A percentile compares a stretch with the other conserved stretches of the same genome.
phyloP scores from a whole-genome alignment of 2,329 filamentous ascomycete genomes.

The Clonostachys rosea region DNA sequence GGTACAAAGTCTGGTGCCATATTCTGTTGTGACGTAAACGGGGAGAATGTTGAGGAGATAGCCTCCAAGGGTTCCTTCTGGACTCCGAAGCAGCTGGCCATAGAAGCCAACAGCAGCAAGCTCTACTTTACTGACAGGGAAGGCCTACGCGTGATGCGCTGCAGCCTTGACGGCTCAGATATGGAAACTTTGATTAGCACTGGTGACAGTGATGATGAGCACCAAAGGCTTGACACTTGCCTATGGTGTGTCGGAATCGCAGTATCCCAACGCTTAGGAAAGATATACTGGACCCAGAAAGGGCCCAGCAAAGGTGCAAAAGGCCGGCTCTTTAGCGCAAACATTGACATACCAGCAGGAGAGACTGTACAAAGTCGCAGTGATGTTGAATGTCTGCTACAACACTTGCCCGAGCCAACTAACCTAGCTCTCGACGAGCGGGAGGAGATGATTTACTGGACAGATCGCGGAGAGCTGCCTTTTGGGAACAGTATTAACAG shows the following conservation, averaged over 20 bases:
- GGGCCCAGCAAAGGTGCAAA: slow-evolving; percentile 42
- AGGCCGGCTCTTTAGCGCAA: slow-evolving; percentile 48
- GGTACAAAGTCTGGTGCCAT: slow-evolving; percentile 33
- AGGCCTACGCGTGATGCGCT: slow-evolving; percentile 30
- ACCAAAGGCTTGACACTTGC: slow-evolving; percentile 19
- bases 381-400: slow-evolving; percentile 36
- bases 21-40: slow-evolving; percentile 40
- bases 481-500: slow-evolving; percentile 50
- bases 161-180: slow-evolving; percentile 28
- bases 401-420: slow-evolving; percentile 47
- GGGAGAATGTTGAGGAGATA: slow-evolving; percentile 34
- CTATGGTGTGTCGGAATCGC: slow-evolving; percentile 53
- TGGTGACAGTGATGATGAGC: slow-evolving; percentile 12
- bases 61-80: slow-evolving; percentile 36
- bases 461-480: slow-evolving; percentile 53
- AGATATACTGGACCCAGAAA: slow-evolving; percentile 59
- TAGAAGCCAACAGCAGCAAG: slow-evolving; percentile 18
- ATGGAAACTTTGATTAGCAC: slow-evolving; percentile 33
- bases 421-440: slow-evolving; percentile 50
- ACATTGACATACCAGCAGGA: slow-evolving; percentile 29
- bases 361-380: slow-evolving; percentile 25
- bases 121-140: slow-evolving; percentile 40
- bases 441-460: slow-evolving; percentile 48
- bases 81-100: slow-evolving; percentile 40
- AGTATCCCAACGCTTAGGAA: slow-evolving; percentile 31